These are phyloP conservation scores for Lactifluus rugatus DNA, from an alignment of 768 basidiomycete genomes.

Conservation along the genomic window DNA sequence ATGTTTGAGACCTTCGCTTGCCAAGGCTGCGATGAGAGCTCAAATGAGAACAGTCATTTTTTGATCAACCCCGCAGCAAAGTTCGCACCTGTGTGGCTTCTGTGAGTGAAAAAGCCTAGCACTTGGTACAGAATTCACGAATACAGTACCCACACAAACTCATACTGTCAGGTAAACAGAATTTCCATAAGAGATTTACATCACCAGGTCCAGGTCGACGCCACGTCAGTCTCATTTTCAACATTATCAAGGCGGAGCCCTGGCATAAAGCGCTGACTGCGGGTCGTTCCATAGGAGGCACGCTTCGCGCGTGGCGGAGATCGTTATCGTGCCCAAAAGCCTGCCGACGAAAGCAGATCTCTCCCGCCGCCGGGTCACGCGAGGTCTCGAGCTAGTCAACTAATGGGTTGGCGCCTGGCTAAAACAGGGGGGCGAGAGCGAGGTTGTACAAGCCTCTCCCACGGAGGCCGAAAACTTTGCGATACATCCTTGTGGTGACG, in stretches of 20 bases:
- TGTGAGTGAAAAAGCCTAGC: too few species aligned
- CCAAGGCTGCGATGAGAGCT: too few species aligned
- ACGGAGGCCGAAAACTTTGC: conserved; percentile 1
- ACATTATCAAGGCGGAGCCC: conserved; percentile 5
- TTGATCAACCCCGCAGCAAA: too few species aligned
- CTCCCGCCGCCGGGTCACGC: conserved; percentile 6
- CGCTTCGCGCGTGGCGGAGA: background rate
- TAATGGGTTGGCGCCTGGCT: background rate
- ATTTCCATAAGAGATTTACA: background rate
- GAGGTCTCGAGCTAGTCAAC: conserved; percentile 16
- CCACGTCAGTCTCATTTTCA: background rate
- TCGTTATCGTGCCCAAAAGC: background rate
- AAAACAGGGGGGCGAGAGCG: background rate
- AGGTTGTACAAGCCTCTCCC: conserved; percentile 4
- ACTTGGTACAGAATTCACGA: too few species aligned
- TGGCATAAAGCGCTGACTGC: background rate
- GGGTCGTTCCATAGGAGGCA: background rate
- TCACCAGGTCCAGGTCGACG: conserved; percentile 5
- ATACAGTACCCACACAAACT: background rate
- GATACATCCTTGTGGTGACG: conserved; percentile 15
- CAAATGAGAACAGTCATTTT: too few species aligned
- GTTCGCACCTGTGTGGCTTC: too few species aligned
- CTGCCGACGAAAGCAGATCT: conserved; percentile 13
- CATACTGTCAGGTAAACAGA: background rate
- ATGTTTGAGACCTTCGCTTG: too few species aligned